Base-by-base conservation (phyloP, 139 green algal species). In the Chlamydomonas applanata region DNA sequence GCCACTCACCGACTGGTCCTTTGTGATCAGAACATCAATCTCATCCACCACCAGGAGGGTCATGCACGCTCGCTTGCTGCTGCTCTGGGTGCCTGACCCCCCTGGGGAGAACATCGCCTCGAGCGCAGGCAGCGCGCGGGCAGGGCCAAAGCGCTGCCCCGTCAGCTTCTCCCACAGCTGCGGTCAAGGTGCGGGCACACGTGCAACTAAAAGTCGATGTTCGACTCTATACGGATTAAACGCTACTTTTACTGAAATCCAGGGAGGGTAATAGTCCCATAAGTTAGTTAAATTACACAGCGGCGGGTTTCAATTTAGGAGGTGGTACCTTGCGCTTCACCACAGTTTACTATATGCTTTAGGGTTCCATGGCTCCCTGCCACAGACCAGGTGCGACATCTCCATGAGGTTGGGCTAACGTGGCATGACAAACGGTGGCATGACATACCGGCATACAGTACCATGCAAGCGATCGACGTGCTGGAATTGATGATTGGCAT, bases 21-120 rank as follows among this genome's bases (percentile, higher is more conserved):
- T 82, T 24, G 93, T 98, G 65, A 99, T 87, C 34, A 99, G 89
- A 64, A 96, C 83, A 85, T 99, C 96, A 68, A 99, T 91, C 82
- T 99, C 96, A 74, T 98, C 96, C 27, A 99, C 82, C 29, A 99
- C 76, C 34, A 99, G 82, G 64, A 90, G 71, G 56, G 75, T 83
- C 59, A 78, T 79, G 65, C 78, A 72, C 32, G 67, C 62, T 11
- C 69, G 71, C 49, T 71, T 76, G 53, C 74, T 62, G 17, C 27
- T 19, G 11, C 27, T 20, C 16, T 22, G 60, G 17, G 7, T 36
- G 17, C 49, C 60, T 13, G 52, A 62, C 4, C 20, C 40, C 40
- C 7, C 11, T 11, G 40, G 40, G 11, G 22, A 36, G 61, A 98
- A 97, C 29, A 80, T 69, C 40, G 84, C 72, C 80, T 97, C 88